Base-by-base conservation (phyloP, 2,329 filamentous ascomycete genomes). In the Fusarium verticillioides region DNA sequence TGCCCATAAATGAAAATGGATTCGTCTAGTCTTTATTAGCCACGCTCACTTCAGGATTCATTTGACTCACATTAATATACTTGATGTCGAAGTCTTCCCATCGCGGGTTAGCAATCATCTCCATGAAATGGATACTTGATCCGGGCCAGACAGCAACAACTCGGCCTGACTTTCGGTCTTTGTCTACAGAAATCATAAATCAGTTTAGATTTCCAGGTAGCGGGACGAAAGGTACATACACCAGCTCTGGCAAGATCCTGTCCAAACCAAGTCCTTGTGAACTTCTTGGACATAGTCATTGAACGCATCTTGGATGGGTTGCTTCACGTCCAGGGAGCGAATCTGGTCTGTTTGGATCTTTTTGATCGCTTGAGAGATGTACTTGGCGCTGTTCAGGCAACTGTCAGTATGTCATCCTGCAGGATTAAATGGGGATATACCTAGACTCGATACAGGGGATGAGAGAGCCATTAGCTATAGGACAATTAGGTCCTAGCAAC, bases 1-100 rank as follows among this genome's bases (percentile, higher is more conserved):
- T 54, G 5, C 52, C 52, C 52, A 54, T 40, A 4, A 54, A 54
- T 1, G 13, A 28, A n/a, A 54, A 54, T 1, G 34, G 34, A 21
- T 54, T 54, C 3, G 36, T n/a, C 36, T 54, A 5, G n/a, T 4
- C 1, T 11, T 9, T 0, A 6, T 54, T 7, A 54, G 36, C 5
- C 23, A 30, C 13, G 1, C 1, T 40, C 18, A 4, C 7, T 7
- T 8, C 2, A n/a, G 0, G 3, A 0, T 3, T 18, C 13, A 13
- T 11, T 13, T 12, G 15, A 23, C 52, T 40, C 13, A 56, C 52
- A 2, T 56, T 40, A 4, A 23, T 42, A 10, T 56, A 56, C 15
- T 56, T 28, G 16, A 56, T 56, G 7, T 56, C 39, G 10, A 56
- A 56, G 23, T 56, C 52, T 56, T 56, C 52, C 36, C 52, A 56